Percentiles rank a stretch among this genome's conserved stretches.
These are phyloP conservation scores for Eucalyptus cloeziana DNA, from an alignment of 345 rosid species.

Conservation along the genomic window DNA sequence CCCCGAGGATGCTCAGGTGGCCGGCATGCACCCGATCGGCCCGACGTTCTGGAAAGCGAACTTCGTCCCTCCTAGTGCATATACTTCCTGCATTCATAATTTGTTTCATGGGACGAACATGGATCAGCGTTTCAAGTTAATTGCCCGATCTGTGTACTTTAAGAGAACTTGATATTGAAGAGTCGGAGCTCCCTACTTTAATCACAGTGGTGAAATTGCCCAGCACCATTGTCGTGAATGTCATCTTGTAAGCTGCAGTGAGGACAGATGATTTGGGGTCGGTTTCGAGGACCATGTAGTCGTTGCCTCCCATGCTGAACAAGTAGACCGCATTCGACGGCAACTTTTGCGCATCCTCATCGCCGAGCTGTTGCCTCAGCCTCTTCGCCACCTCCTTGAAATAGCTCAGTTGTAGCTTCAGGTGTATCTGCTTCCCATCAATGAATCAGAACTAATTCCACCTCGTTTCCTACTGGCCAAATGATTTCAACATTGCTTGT, in stretches of 20 bases:
- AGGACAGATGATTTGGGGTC: not conserved
- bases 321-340: not conserved
- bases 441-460: not conserved
- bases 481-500: not conserved
- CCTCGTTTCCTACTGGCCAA: not conserved
- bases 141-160: not conserved
- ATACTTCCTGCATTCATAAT: not conserved
- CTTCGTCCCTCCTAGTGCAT: constrained; percentile 9
- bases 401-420: not conserved
- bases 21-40: constrained; percentile 6
- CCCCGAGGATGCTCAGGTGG: not conserved
- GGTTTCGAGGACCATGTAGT: not conserved
- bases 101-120: not conserved
- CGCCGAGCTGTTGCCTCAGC: not conserved
- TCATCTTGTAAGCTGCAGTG: not conserved
- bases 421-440: not conserved
- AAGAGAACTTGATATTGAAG: not conserved
- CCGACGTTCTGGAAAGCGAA: constrained; percentile 9
- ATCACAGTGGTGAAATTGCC: not conserved
- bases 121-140: not conserved
- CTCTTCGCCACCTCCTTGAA: not conserved
- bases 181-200: not conserved
- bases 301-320: constrained; percentile 14
- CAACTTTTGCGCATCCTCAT: not conserved
- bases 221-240: not conserved